These are phyloP conservation scores for Raphidocelis subcapitata DNA, from an alignment of 139 green algal species.

Conservation along the genomic window DNA sequence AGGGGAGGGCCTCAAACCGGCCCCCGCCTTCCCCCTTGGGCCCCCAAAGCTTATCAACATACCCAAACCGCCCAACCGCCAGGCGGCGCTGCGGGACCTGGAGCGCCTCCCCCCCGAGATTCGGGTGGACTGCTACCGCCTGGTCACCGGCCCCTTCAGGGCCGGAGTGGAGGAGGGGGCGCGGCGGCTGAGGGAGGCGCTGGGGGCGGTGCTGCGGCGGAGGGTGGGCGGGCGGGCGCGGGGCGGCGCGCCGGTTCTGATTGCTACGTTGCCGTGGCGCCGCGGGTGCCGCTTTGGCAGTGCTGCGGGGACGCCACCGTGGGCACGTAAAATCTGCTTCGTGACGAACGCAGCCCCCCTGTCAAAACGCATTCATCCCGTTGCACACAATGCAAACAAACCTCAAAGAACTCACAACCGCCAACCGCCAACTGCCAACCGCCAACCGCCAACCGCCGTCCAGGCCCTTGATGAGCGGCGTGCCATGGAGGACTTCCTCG, in stretches of 20 bases:
- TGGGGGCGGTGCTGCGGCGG: conserved; percentile 56
- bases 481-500: conserved; percentile 69
- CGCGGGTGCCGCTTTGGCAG: too few species aligned
- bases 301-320: too few species aligned
- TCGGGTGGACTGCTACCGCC: conserved; percentile 48
- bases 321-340: too few species aligned
- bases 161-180: conserved; percentile 66
- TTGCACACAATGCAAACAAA: too few species aligned
- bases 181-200: conserved; percentile 62
- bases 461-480: conserved; percentile 64
- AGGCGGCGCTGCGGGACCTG: not conserved
- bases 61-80: not conserved
- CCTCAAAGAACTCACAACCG: not conserved
- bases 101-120: conserved; percentile 18
- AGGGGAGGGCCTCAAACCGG: too few species aligned
- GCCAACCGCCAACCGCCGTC: not conserved
- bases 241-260: not conserved
- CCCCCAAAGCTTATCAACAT: too few species aligned
- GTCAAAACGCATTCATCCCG: too few species aligned
- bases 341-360: too few species aligned
- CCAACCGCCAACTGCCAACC: too few species aligned
- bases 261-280: too few species aligned
- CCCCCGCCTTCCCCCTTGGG: too few species aligned
- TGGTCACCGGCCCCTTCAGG: conserved; percentile 62
- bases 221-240: conserved; percentile 33